Base-by-base conservation (phyloP, 768 basidiomycete genomes). In the Agrocybe praecox region DNA sequence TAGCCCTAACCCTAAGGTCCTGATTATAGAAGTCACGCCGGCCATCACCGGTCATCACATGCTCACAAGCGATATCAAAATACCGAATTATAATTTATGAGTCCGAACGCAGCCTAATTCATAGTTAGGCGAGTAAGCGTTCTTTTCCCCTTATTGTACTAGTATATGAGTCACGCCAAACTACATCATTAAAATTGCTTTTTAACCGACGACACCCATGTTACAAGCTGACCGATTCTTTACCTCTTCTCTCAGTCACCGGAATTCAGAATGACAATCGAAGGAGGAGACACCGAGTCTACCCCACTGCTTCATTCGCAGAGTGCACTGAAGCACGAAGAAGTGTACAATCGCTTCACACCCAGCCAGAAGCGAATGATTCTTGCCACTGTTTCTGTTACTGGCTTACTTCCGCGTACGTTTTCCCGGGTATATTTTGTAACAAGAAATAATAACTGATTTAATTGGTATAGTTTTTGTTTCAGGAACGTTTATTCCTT, bases 401-500 rank as follows among this genome's bases (percentile, higher is more conserved):
- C 54, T 29, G 62, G 57, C 1, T 46, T 62, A 8, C 34, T 66
- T 23, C 58, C 60, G 15, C 24, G 61, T 61, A 46, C 10, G 61
- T 61, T 19, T 11, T 42, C n/a, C n/a, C n/a, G n/a, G n/a, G n/a
- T n/a, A n/a, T n/a, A n/a, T n/a, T n/a, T n/a, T n/a, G n/a, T n/a
- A n/a, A n/a, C n/a, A n/a, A n/a, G n/a, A n/a, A n/a, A n/a, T n/a
- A 19, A 24, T 4, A 42, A 32, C 8, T 29, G 24, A 17, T 45
- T 47, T 26, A 26, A 12, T n/a, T 49, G 6, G 18, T 34, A 24
- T 40, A 58, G 60, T 63, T 23, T 56, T 58, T 47, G 47, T 67
- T 6, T 63, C 67, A 6, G 67, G 67, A 45, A 69, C 65, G 21
- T 69, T 69, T 53, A 56, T 67, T 12, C 67, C 67, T 12, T 62